A percentile compares a stretch with the other conserved stretches of the same genome.
Evolutionary conservation across 805 yeast genomes (phyloP).

Genomic region (Metschnikowia drakensbergensis): DNA sequence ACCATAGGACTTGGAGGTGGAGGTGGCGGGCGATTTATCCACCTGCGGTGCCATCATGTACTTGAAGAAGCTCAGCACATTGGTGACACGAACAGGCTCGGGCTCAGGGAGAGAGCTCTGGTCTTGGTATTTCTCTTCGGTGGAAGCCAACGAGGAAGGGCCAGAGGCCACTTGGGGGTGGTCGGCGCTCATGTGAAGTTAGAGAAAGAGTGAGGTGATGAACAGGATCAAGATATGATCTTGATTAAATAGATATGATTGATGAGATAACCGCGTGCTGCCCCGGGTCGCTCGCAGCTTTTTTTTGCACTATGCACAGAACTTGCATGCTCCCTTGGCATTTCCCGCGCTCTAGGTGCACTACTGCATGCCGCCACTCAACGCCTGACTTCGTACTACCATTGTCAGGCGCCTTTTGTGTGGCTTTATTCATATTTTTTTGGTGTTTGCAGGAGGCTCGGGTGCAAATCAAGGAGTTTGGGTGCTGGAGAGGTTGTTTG

Average conservation of each 20-base stretch:
- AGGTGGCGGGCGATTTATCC: background rate
- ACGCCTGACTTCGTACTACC: no score
- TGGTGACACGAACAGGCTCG: background rate
- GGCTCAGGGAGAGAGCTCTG: background rate
- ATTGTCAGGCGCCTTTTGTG: no score
- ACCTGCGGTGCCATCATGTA: background rate
- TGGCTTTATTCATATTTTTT: no score
- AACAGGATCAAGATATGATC: slow-evolving; percentile 6
- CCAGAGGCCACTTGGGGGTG: background rate
- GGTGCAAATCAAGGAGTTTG: no score
- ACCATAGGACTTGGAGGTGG: slow-evolving; percentile 41
- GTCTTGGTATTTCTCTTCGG: background rate
- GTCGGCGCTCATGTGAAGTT: background rate
- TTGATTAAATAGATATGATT: slow-evolving; percentile 12
- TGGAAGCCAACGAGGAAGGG: background rate
- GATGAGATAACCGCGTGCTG: slow-evolving; percentile 11
- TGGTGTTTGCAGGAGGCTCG: no score
- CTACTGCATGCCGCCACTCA: no score
- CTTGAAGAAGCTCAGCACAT: background rate
- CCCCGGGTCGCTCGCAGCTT: background rate
- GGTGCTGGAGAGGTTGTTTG: no score
- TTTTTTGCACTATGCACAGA: background rate
- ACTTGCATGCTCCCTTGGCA: no score
- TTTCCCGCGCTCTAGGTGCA: background rate
- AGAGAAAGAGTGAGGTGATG: background rate